phyloP scores from a whole-genome alignment of 768 basidiomycete genomes.

The Boletus coccyginus region DNA sequence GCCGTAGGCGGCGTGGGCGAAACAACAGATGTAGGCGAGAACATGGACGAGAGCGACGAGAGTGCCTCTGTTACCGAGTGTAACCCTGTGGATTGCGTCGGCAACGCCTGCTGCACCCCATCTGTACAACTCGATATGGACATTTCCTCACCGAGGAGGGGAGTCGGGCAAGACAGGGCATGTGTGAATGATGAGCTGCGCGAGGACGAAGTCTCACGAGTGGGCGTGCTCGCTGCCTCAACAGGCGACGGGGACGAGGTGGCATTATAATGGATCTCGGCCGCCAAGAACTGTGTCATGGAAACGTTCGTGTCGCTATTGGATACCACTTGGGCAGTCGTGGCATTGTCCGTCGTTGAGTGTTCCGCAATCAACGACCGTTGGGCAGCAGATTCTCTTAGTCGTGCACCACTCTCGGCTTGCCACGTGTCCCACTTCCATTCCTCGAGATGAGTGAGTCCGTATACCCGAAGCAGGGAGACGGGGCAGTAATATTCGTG shows the following conservation, averaged over 20 bases:
- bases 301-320: constrained; percentile 5
- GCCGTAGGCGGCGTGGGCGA: not conserved
- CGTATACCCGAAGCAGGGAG: constrained; percentile 89
- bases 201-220: not conserved
- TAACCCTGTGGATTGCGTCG: not conserved
- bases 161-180: not conserved
- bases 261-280: not conserved
- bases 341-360: not conserved
- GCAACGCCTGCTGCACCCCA: not conserved
- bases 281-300: not conserved
- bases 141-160: not conserved
- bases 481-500: constrained; percentile 96
- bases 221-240: not conserved
- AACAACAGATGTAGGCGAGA: constrained; percentile 5
- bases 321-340: not conserved
- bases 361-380: constrained; percentile 24
- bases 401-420: constrained; percentile 56
- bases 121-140: not conserved
- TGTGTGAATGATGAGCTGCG: not conserved
- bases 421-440: constrained; percentile 93
- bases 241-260: not conserved
- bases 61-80: constrained; percentile 22
- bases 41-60: constrained; percentile 14
- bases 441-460: constrained; percentile 92
- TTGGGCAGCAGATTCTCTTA: constrained; percentile 29